A percentile compares a stretch with the other conserved stretches of the same genome.
Conservation (phyloP, 352 stramenopile genomes). For the Phytophthora pluvialis region DNA sequence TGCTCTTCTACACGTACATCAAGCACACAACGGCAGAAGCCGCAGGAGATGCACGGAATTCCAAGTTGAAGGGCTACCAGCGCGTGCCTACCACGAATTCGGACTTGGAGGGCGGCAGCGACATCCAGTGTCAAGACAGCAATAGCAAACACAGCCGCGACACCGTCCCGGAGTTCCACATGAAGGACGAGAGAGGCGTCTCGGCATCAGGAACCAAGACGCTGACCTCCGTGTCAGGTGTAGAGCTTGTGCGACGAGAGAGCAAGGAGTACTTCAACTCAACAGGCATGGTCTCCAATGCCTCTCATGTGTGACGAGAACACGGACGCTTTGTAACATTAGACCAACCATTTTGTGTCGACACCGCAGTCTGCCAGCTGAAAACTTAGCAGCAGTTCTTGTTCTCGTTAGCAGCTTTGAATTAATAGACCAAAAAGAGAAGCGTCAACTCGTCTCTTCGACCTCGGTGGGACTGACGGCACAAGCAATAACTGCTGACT, state of each 20-base stretch:
- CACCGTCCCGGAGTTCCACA: constrained; percentile 36
- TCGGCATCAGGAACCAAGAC: constrained; percentile 31
- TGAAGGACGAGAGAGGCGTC: constrained; percentile 38
- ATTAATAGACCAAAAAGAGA: constrained; percentile 36
- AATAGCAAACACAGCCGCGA: constrained; percentile 21
- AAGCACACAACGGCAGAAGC: constrained; percentile 57
- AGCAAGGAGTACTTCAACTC: constrained; percentile 62
- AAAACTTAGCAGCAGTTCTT: constrained; percentile 32
- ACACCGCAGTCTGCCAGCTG: constrained; percentile 16
- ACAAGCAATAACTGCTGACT: constrained; percentile 4
- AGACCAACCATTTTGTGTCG: constrained; percentile 26
- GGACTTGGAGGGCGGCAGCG: constrained; percentile 26
- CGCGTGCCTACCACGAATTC: constrained; percentile 40
- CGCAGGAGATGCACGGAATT: constrained; percentile 13
- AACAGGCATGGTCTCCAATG: constrained; percentile 24
- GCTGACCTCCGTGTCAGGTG: constrained; percentile 32
- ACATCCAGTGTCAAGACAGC: constrained; percentile 18
- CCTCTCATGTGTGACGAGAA: constrained; percentile 43
- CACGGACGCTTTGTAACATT: constrained; percentile 41
- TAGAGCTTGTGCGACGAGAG: constrained; percentile 60
- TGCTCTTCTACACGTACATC: constrained; percentile 81
- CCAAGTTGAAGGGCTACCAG: constrained; percentile 39
- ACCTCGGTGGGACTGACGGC: not conserved
- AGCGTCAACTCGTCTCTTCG: not conserved
- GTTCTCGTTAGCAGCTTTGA: constrained; percentile 28